These are phyloP conservation scores for Gilbertella persicaria DNA, from an alignment of 371 early-diverging fungal species.

Conservation along the genomic window DNA sequence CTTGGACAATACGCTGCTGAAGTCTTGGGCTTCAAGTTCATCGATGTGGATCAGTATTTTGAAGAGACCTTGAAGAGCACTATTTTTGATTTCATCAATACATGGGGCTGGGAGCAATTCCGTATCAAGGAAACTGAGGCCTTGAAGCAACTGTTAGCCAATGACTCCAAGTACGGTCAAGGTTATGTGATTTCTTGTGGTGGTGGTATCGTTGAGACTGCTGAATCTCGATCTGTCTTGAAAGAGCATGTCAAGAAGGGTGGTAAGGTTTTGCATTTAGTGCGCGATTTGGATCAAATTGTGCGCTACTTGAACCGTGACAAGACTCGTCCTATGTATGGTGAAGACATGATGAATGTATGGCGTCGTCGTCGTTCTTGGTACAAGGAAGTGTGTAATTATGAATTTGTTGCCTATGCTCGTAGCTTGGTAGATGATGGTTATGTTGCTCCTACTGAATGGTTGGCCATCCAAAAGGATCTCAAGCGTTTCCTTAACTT, in stretches of 20 bases:
- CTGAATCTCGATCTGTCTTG: constrained; percentile 66
- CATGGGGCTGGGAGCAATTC: constrained; percentile 91
- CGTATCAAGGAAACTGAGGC: constrained; percentile 75
- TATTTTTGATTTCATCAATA: constrained; percentile 78
- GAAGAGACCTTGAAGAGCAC: constrained; percentile 67
- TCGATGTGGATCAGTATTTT: constrained; percentile 90
- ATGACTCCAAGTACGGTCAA: constrained; percentile 37
- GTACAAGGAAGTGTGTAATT: constrained; percentile 80
- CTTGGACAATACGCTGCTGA: constrained; percentile 79
- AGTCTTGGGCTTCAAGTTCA: constrained; percentile 67
- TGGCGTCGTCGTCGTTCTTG: constrained; percentile 78
- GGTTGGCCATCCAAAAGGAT: constrained; percentile 71
- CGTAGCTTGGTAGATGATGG: constrained; percentile 37
- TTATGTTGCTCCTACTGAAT: constrained; percentile 52
- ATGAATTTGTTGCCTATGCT: constrained; percentile 74
- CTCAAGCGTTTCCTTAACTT: constrained; percentile 68
- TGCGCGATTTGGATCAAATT: constrained; percentile 81
- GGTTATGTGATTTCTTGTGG: constrained; percentile 89
- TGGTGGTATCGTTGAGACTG: constrained; percentile 93
- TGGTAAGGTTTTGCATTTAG: constrained; percentile 79
- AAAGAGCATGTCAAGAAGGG: constrained; percentile 55
- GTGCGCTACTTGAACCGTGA: constrained; percentile 77
- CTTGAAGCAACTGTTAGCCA: constrained; percentile 47
- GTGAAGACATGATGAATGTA: constrained; percentile 79
- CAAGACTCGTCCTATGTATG: constrained; percentile 82